These are phyloP conservation scores for Cyberlindnera galapagoensis DNA, from an alignment of 805 yeast species.

Conservation along the genomic window DNA sequence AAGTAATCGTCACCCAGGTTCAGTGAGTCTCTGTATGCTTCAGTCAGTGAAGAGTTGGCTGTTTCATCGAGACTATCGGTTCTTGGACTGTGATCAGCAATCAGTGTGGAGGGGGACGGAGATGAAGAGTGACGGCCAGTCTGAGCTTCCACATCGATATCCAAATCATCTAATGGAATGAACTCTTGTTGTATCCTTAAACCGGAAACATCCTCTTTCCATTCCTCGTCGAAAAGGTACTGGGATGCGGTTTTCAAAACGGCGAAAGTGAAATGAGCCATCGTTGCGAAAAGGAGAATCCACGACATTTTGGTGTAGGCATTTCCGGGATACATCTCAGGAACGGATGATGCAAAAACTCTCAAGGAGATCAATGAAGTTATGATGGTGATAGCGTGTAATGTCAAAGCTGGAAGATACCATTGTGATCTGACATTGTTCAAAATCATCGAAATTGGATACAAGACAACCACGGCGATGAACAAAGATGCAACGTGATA, in stretches of 20 bases:
- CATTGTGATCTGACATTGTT: constrained; percentile 52
- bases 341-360: constrained; percentile 52
- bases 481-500: constrained; percentile 45
- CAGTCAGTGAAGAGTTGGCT: constrained; percentile 14
- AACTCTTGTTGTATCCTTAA: constrained; percentile 18
- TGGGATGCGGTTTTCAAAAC: constrained; percentile 40
- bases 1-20: constrained; percentile 15
- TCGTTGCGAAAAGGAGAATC: constrained; percentile 46
- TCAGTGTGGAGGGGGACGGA: constrained; percentile 21
- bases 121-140: constrained; percentile 9
- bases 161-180: constrained; percentile 26
- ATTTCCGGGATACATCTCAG: constrained; percentile 69
- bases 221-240: constrained; percentile 31
- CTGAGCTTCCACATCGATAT: constrained; percentile 14
- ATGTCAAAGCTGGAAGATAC: constrained; percentile 49
- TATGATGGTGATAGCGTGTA: constrained; percentile 40
- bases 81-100: constrained; percentile 3
- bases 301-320: constrained; percentile 63
- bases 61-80: not conserved
- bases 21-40: constrained; percentile 20
- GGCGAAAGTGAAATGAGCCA: constrained; percentile 51
- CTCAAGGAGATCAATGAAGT: constrained; percentile 49
- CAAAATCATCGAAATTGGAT: constrained; percentile 64
- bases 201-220: constrained; percentile 6
- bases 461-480: constrained; percentile 43